Base-by-base conservation (phyloP, 257 asterid species). In the Gentiana dahurica region DNA sequence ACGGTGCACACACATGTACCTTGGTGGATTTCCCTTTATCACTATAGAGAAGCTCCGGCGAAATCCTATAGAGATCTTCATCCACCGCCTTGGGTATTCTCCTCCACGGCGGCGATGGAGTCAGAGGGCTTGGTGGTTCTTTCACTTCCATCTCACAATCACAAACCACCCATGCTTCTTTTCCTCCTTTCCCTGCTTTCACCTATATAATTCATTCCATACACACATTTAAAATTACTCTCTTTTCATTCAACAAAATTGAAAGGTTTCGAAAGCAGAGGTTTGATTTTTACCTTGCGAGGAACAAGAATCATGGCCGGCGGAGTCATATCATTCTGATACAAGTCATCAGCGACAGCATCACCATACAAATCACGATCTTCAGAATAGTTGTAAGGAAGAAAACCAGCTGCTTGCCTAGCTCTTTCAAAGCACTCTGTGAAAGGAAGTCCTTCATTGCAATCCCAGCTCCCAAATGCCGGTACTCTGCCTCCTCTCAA, bases 391-490 rank as follows among this genome's bases (percentile, higher is more conserved):
- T 79, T 76, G 43, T 77, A 81, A 24, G 80, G 82, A 2, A 81
- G 63, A 55, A 75, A 35, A 15, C 78, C 86, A 0, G 77, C 24
- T 24, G 24, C 79, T 54, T 76, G 79, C 48, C 74, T 79, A 1
- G 86, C 91, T 1, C 86, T 65, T 54, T 87, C 96, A 58, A 87
- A 87, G 79, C 94, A 82, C 77, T 84, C 81, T 6, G 94, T 84
- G 65, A 81, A 84, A 0, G 84, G 81, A 49, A 75, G 52, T 38
- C 73, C 81, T 1, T 72, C 69, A 41, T 78, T 61, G 70, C 84
- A 77, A 50, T 87, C 94, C 94, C 96, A 87, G 87, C 86, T 84
- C 47, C 96, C 96, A 67, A 87, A 87, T 12, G 89, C 92, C 3
- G 92, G 96, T 7, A 87, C 81, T 49, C 77, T 89, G 37, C 82